These are phyloP conservation scores for Torulaspora pretoriensis DNA, from an alignment of 1,139 yeast species.

Conservation along the genomic window DNA sequence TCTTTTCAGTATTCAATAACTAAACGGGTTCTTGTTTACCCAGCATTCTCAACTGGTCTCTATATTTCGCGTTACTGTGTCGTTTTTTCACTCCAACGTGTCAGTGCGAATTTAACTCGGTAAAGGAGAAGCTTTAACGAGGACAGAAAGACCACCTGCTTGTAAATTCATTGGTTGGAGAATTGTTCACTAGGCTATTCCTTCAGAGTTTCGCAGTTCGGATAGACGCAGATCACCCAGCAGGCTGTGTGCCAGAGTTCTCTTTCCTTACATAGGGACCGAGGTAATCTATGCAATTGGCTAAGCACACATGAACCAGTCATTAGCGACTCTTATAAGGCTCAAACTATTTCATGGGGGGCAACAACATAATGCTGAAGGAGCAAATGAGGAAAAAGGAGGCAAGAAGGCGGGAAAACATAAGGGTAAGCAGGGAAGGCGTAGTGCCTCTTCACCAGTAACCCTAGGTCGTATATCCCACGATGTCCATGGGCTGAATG, in stretches of 20 bases:
- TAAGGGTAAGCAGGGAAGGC: conserved; percentile 7
- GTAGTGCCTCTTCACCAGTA: not conserved
- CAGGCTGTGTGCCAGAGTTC: not conserved
- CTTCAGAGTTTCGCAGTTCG: not conserved
- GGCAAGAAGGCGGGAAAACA: conserved; percentile 9
- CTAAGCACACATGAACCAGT: conserved; percentile 18
- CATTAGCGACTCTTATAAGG: conserved; percentile 19
- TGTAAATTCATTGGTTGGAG: not conserved
- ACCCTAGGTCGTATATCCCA: not conserved
- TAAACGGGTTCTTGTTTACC: too few relatives aligned
- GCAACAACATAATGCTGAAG: conserved; percentile 2
- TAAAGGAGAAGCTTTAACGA: not conserved
- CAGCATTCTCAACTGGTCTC: not conserved
- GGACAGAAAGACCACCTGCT: not conserved
- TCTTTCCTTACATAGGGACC: not conserved
- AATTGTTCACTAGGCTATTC: not conserved
- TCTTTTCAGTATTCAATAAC: too few relatives aligned
- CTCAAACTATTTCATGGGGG: conserved; percentile 18
- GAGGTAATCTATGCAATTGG: conserved; percentile 1
- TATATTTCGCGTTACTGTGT: not conserved
- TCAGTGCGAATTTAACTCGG: not conserved
- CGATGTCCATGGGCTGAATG: conserved; percentile 1
- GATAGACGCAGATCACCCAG: not conserved
- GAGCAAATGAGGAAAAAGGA: conserved; percentile 1
- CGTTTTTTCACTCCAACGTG: not conserved